Base-by-base conservation (phyloP, 768 basidiomycete species). In the Sporobolomyces roseus region DNA sequence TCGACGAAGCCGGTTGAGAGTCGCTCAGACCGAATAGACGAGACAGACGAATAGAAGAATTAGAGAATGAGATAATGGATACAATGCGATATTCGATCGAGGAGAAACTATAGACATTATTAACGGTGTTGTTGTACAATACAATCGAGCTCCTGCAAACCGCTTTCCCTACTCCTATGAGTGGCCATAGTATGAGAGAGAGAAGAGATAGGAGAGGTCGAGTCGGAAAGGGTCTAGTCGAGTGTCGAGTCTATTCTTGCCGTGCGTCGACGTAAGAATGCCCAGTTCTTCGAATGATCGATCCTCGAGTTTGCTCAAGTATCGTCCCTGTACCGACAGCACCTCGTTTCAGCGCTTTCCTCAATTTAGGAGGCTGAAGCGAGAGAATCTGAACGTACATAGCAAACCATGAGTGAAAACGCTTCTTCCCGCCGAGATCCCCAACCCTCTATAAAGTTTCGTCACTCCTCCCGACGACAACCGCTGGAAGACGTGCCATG, bases 401-500 rank as follows among this genome's bases (percentile, higher is more conserved):
- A 93, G 81, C 45, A 94, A 81, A 27, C 93, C 93, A 73, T 96
- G 93, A 10, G 92, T 94, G 36, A 92, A 90, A 75, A 94, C 88
- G 74, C 89, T 93, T 60, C 96, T 85, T 59, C 90, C 78, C 46
- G 93, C 93, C 70, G 91, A 94, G 71, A 99, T 90, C 63, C 93
- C 91, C 58, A 97, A 85, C 61, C 94, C 96, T 68, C 89, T 87
- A 78, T 99, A 99, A 72, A 98, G 86, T 43, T 92, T 83, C 38
- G 86, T 82, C 52, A 96, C 80, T 30, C 96, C 96, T 50, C 82
- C 83, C 9, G 89, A 78, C 14, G 93, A 80, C 9, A 82, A 76
- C 54, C 80, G 78, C 8, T 54, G 56, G 49, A 74, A 76, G 55
- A 76, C 68, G 23, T 25, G 3, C 61, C 50, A 64, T 0, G 74